Percentiles rank a stretch among this genome's conserved stretches.
Conservation (phyloP, 768 basidiomycete species). For the Porphyrellus cyaneotinctus region DNA sequence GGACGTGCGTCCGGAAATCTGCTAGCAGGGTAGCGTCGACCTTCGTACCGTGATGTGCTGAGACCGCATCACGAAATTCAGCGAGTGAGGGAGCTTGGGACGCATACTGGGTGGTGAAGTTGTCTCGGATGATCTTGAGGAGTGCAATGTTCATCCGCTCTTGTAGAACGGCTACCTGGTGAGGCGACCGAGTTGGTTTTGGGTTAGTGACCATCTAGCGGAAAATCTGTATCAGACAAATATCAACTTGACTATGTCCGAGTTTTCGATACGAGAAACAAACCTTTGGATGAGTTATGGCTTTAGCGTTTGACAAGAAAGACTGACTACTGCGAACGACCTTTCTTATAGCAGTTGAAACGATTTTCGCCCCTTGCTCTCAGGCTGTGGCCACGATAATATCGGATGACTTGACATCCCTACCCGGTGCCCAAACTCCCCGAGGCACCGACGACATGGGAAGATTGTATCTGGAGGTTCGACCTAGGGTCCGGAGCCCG, state of each 20-base stretch:
- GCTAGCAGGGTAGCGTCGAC: constrained; percentile 4
- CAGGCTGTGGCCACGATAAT: no score
- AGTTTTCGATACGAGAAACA: neutral
- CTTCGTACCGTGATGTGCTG: neutral
- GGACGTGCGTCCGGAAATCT: constrained; percentile 4
- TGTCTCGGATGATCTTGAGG: constrained; percentile 4
- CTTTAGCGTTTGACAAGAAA: neutral
- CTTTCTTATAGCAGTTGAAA: no score
- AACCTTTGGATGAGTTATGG: neutral
- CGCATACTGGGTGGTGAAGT: neutral
- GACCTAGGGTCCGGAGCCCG: no score
- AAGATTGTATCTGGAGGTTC: no score
- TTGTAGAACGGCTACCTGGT: neutral
- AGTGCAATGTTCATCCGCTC: constrained; percentile 1
- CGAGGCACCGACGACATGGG: no score
- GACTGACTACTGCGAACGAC: no score
- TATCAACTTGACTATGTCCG: neutral
- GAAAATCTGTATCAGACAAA: neutral
- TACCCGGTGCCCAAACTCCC: no score
- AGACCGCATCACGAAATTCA: constrained; percentile 9
- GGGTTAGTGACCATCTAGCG: neutral
- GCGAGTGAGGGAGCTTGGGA: neutral
- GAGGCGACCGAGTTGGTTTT: neutral
- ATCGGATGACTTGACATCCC: no score
- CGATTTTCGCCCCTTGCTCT: no score